Evolutionary conservation across 352 stramenopile genomes (phyloP), one percentile per base, ranked within the genome.

Genomic region (Elongisporangium senticosum): DNA sequence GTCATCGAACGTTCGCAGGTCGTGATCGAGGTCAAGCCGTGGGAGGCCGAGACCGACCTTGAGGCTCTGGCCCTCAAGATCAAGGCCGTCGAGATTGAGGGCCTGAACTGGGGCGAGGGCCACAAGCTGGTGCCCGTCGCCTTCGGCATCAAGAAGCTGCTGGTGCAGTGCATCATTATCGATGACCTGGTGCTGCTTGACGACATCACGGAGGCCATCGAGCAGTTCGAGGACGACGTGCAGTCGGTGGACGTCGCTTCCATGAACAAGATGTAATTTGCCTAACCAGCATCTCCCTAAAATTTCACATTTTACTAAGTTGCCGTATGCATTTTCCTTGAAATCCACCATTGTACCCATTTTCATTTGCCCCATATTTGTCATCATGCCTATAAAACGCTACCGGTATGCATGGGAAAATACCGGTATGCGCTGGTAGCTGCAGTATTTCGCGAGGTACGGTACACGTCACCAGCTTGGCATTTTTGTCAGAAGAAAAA

Each of bases 121-220:
- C 76, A 90, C 73, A 95, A 95, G 65, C 63, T 92, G n/a, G 78
- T 90, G 50, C 78, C 83, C 4, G 80, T 95, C 39, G 86, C 83
- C 15, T 95, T 90, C 60, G 85, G 85, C 58, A 90, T 95, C 66
- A 93, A 92, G 67, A 95, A 95, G 73, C 68, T 95, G 55, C 68
- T 93, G 2, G 69, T 95, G 50, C 76, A 86, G 58, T 95, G 85
- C 66, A 72, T 90, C 51, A 89, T 95, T 53, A 71, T 91, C n/a
- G 85, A 95, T 65, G 77, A 86, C 55, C 63, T 90, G 48, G 80
- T 94, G 65, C 65, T 87, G 51, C 69, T 92, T 23, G 83, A 93
- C 67, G 83, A 91, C 60, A 87, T 96, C 58, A 90, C 82, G 49
- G 86, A 96, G 10, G 66, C 71, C 51, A 96, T 96, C 26, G 77